Percentiles rank a stretch among this genome's conserved stretches.
phyloP scores from a whole-genome alignment of 768 basidiomycete species.

The Mrakia frigida region DNA sequence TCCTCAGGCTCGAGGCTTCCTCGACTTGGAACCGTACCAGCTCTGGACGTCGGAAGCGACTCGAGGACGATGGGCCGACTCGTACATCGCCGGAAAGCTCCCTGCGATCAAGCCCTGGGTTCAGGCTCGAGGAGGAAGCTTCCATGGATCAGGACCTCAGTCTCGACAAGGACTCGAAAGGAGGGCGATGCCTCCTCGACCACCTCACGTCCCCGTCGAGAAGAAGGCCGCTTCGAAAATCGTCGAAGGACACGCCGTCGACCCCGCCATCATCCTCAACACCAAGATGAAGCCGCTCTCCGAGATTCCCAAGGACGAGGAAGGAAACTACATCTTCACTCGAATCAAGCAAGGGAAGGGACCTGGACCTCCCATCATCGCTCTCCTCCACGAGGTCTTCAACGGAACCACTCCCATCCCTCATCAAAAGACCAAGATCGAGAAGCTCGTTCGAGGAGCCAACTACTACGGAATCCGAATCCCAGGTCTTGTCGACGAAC shows the following conservation, averaged over 20 bases:
- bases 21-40: conserved; percentile 17
- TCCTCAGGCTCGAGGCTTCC: conserved; percentile 22
- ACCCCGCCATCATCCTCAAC: conserved; percentile 2
- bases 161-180: neutral
- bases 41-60: neutral
- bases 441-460: neutral
- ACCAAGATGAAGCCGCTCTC: neutral
- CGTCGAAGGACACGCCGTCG: neutral
- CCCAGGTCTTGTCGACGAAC: neutral
- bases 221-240: neutral
- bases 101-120: neutral
- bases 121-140: neutral
- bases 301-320: neutral
- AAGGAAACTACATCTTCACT: neutral
- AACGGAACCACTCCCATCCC: neutral
- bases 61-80: neutral
- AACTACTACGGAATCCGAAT: conserved; percentile 3
- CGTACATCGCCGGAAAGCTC: neutral
- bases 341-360: neutral
- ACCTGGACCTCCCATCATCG: neutral
- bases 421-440: too few relatives aligned
- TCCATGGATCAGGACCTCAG: neutral
- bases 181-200: neutral
- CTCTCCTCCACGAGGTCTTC: neutral
- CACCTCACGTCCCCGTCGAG: neutral